Percentiles rank a stretch among this genome's conserved stretches.
Evolutionary conservation across 331 rosid genomes (phyloP).

Genomic region (Quercus phellos): DNA sequence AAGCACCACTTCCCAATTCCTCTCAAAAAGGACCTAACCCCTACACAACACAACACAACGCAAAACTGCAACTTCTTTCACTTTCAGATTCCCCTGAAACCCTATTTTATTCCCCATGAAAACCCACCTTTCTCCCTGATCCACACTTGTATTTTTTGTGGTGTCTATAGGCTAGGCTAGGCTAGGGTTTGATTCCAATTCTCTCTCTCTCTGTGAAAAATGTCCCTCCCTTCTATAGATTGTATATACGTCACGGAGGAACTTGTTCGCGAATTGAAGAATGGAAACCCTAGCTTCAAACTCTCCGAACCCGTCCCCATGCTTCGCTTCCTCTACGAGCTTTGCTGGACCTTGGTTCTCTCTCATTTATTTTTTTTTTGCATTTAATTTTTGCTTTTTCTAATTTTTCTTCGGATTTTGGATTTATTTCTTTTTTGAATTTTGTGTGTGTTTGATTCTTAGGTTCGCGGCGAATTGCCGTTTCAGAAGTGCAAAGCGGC

Average conservation of each 20-base stretch:
- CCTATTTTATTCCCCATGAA: too few species aligned
- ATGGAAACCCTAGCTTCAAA: conserved; percentile 57
- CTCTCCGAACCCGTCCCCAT: conserved; percentile 59
- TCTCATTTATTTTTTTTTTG: background rate
- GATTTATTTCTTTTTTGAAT: conserved; percentile 2
- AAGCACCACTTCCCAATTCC: too few species aligned
- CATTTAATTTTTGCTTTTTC: background rate
- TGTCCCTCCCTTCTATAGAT: conserved; percentile 77
- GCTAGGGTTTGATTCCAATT: conserved; percentile 14
- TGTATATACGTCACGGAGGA: conserved; percentile 59
- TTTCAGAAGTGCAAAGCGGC: conserved; percentile 79
- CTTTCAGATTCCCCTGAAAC: too few species aligned
- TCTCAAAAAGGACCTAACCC: too few species aligned
- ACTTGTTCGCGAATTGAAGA: conserved; percentile 82
- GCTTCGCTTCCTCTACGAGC: conserved; percentile 95
- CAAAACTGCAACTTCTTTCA: too few species aligned
- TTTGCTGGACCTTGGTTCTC: conserved; percentile 78
- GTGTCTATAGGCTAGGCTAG: background rate
- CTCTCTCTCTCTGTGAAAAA: conserved; percentile 13
- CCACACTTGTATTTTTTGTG: background rate
- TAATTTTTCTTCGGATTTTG: conserved; percentile 10
- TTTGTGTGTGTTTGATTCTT: conserved; percentile 18
- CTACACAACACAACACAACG: too few species aligned
- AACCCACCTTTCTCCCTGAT: background rate
- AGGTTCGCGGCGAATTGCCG: conserved; percentile 95